These are phyloP conservation scores for Trichoderma endophyticum DNA, from an alignment of 2,329 filamentous ascomycete species.

Conservation along the genomic window DNA sequence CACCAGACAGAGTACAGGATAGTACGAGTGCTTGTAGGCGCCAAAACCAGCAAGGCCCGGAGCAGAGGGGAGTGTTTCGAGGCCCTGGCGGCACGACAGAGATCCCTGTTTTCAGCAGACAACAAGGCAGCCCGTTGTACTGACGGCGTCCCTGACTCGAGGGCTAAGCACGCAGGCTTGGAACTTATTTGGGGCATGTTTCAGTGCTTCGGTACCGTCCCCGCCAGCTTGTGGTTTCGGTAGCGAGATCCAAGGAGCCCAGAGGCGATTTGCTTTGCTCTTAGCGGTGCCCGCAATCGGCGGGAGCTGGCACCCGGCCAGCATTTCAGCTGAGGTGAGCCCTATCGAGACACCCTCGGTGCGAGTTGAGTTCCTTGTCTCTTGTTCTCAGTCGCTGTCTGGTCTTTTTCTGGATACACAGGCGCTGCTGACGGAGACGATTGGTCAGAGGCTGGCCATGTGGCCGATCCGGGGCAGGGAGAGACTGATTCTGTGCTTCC, in stretches of 20 bases:
- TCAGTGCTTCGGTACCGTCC: slow-evolving; percentile 17
- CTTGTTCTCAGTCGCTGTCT: background rate
- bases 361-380: background rate
- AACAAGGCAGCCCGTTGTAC: slow-evolving; percentile 9
- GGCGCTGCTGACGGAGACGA: slow-evolving; percentile 23
- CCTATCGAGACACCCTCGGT: slow-evolving; percentile 26
- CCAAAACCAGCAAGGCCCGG: slow-evolving; percentile 11
- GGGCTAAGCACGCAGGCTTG: background rate
- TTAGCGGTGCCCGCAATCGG: slow-evolving; percentile 19
- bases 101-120: slow-evolving; percentile 21
- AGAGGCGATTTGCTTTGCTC: slow-evolving; percentile 13
- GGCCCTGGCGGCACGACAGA: slow-evolving; percentile 10
- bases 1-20: background rate
- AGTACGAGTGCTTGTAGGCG: background rate
- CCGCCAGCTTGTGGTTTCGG: background rate
- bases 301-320: slow-evolving; percentile 16
- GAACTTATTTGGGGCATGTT: slow-evolving; percentile 18
- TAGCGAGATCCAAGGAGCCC: slow-evolving; percentile 17
- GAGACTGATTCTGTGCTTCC: background rate
- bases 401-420: slow-evolving; percentile 12
- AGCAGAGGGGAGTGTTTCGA: slow-evolving; percentile 6
- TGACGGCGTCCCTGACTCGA: slow-evolving; percentile 18
- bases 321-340: slow-evolving; percentile 40
- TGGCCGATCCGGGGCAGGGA: slow-evolving; percentile 1
- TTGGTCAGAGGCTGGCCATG: slow-evolving; percentile 25